Percentiles rank a stretch among this genome's conserved stretches.
phyloP scores from a whole-genome alignment of 768 basidiomycete species.

The Boletus sp. region DNA sequence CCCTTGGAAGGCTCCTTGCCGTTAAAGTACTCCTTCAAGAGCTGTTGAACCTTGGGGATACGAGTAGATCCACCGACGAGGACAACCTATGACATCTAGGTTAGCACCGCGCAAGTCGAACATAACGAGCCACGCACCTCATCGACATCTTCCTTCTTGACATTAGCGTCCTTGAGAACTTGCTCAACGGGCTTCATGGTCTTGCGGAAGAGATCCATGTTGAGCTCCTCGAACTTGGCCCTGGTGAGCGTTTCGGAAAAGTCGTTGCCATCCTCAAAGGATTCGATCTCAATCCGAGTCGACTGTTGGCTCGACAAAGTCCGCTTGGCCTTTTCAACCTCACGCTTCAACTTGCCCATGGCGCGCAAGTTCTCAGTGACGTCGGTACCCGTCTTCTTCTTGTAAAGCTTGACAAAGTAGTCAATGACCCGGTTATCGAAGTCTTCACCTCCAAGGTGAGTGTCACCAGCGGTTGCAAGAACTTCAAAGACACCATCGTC shows the following conservation, averaged over 20 bases:
- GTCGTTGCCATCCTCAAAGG: conserved; percentile 95
- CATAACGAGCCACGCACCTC: conserved; percentile 52
- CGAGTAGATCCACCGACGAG: conserved; percentile 98
- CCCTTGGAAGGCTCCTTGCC: conserved; percentile 97
- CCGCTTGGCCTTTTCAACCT: conserved; percentile 94
- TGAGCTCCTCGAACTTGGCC: conserved; percentile 98
- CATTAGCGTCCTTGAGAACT: conserved; percentile 94
- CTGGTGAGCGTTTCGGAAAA: conserved; percentile 96
- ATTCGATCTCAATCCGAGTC: conserved; percentile 92
- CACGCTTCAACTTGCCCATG: conserved; percentile 88
- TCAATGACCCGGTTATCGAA: conserved; percentile 94
- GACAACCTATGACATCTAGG: conserved; percentile 50
- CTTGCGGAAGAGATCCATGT: conserved; percentile 99
- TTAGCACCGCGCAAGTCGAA: background rate
- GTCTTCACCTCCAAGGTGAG: conserved; percentile 94
- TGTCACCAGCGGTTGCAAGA: conserved; percentile 89
- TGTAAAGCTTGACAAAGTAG: conserved; percentile 85
- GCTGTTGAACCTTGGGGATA: conserved; percentile 99
- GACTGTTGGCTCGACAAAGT: conserved; percentile 88
- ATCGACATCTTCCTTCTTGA: conserved; percentile 96
- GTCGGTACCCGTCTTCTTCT: conserved; percentile 89
- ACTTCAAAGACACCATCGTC: conserved; percentile 93
- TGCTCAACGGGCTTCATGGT: conserved; percentile 99
- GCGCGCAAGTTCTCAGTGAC: conserved; percentile 77
- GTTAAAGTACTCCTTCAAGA: conserved; percentile 95